Evolutionary conservation across 495 filamentous ascomycete genomes (phyloP).

Genomic region (Jackrogersella multiformis): DNA sequence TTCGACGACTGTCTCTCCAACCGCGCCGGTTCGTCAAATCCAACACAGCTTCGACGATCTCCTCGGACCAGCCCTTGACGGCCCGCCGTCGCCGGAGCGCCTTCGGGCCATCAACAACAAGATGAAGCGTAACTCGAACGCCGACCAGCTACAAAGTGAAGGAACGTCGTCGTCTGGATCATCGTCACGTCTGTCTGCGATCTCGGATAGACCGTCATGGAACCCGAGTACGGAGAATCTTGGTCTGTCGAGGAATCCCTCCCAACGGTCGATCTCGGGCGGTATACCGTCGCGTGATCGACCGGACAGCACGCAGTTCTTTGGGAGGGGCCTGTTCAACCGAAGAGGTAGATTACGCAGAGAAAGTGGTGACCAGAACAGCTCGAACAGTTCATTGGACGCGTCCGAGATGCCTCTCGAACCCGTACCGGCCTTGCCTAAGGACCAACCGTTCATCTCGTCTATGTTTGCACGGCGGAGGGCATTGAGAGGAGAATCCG

Average conservation of each 20-base stretch:
- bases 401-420: conserved; percentile 46
- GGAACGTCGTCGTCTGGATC: conserved; percentile 57
- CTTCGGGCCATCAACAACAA: conserved; percentile 61
- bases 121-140: conserved; percentile 57
- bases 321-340: conserved; percentile 63
- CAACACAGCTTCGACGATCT: conserved; percentile 45
- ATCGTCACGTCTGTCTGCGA: conserved; percentile 55
- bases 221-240: conserved; percentile 53
- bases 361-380: conserved; percentile 53
- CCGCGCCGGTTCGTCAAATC: conserved; percentile 34
- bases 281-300: conserved; percentile 58
- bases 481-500: conserved; percentile 46
- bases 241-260: conserved; percentile 60
- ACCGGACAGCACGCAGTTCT: conserved; percentile 63
- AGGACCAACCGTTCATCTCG: conserved; percentile 55
- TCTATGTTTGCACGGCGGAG: conserved; percentile 55
- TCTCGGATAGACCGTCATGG: conserved; percentile 55
- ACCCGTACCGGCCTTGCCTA: conserved; percentile 28
- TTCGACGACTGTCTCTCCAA: conserved; percentile 22
- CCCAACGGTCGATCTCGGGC: conserved; percentile 56
- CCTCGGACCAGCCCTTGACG: conserved; percentile 61
- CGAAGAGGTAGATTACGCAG: conserved; percentile 53
- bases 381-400: conserved; percentile 52
- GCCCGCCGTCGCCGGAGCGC: conserved; percentile 63
- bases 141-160: conserved; percentile 57